Evolutionary conservation across 768 basidiomycete genomes (phyloP).

Genomic region (Lyophyllum semitale): DNA sequence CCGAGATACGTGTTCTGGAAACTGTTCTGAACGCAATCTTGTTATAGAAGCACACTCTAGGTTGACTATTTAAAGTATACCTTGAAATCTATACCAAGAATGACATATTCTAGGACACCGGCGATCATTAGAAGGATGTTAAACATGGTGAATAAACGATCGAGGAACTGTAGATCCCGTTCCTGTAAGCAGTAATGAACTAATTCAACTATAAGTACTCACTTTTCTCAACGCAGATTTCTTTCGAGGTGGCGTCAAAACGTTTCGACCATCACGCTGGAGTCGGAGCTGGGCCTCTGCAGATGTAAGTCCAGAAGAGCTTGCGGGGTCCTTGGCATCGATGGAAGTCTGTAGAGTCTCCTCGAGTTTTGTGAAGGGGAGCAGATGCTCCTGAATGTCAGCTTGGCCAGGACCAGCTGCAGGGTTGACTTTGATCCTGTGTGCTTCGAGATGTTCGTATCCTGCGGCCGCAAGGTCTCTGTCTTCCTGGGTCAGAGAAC

Average conservation of each 20-base stretch:
- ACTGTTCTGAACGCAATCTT: conserved; percentile 36
- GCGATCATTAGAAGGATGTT: conserved; percentile 69
- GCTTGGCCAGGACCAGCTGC: conserved; percentile 37
- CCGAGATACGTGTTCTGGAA: conserved; percentile 71
- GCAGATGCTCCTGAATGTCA: conserved; percentile 60
- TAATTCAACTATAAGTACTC: conserved; percentile 1
- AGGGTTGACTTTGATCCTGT: conserved; percentile 36
- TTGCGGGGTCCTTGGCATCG: conserved; percentile 51
- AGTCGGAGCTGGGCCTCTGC: conserved; percentile 57
- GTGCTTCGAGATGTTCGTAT: conserved; percentile 59
- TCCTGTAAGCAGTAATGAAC: background rate
- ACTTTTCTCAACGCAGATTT: conserved; percentile 69
- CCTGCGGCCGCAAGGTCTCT: conserved; percentile 68
- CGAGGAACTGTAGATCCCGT: conserved; percentile 50
- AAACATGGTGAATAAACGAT: conserved; percentile 64
- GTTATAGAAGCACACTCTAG: conserved; percentile 11
- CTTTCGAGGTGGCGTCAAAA: conserved; percentile 68
- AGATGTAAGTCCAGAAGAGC: conserved; percentile 50
- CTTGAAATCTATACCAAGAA: conserved; percentile 64
- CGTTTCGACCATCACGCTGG: conserved; percentile 57
- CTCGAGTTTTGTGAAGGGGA: conserved; percentile 42
- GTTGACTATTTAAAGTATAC: conserved; percentile 26
- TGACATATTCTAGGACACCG: conserved; percentile 64
- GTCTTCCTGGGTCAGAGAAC: conserved; percentile 67
- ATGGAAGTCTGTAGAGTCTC: conserved; percentile 49